Base-by-base conservation (phyloP, 352 stramenopile genomes). In the Saprolegnia parasitica region DNA sequence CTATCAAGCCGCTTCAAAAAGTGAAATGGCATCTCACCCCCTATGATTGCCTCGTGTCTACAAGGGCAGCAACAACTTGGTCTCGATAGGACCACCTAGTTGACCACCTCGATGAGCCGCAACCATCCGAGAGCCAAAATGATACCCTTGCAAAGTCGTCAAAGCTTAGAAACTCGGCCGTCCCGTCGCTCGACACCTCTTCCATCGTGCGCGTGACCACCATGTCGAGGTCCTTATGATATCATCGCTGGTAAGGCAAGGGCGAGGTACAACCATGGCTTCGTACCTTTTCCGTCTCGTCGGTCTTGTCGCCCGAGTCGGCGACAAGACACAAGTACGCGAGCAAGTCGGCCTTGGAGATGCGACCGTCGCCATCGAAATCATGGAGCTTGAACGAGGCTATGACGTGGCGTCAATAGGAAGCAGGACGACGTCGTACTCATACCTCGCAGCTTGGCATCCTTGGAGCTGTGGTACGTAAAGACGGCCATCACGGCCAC, bases 371-470 rank as follows among this genome's bases (percentile, higher is more conserved):
- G 10, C 63, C 63, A 26, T 70, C 63, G 21, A 70, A 35, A 39
- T 70, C 63, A 26, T 70, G 63, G 5, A 70, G 20, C 39, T 70
- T 70, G 47, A 70, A 70, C 54, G 63, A 46, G 29, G 52, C 63
- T 70, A 49, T 24, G 52, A 13, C 2, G n/a, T 60, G 11, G 52
- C 52, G 24, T 60, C 13, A 11, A 1, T n/a, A 49, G 18, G 18
- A 2, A 4, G 42, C 42, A 15, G 42, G 10, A 10, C 10, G 37
- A 52, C 18, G 16, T n/a, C n/a, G n/a, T n/a, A n/a, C 21, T 20
- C 6, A 1, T 54, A 66, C 21, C 26, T 70, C 46, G 49, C 15
- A 70, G 54, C 50, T 70, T 70, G 63, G 5, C 61, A 29, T 70
- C 63, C 18, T 42, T 24, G 6, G 63, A 63, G 26, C 46, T 49